Evolutionary conservation across 2,329 filamentous ascomycete species (phyloP).

Genomic region (Colletotrichum sp.): DNA sequence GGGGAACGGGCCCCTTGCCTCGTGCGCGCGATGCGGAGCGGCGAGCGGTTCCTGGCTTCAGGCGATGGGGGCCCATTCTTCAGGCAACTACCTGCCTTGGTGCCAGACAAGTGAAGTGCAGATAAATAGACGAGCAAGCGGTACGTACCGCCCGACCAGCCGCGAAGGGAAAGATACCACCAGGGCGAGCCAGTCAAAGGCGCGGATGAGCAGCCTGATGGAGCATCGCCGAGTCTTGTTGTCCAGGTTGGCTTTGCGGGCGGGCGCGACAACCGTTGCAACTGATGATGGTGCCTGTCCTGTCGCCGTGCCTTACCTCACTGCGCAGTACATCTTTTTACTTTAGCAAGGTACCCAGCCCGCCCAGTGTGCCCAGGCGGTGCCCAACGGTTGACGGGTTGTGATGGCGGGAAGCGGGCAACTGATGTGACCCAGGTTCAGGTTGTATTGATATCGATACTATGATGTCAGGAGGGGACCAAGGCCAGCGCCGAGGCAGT

Average conservation of each 20-base stretch:
- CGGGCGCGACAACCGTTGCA: neutral
- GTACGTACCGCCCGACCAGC: neutral
- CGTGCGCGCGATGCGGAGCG: constrained; percentile 17
- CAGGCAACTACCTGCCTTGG: neutral
- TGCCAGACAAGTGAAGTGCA: neutral
- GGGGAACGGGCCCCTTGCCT: constrained; percentile 19
- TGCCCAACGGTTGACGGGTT: neutral
- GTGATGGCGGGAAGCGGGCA: neutral
- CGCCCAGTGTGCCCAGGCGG: neutral
- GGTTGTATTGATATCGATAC: neutral
- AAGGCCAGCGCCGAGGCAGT: neutral
- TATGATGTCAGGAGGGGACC: neutral
- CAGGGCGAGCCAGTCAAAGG: neutral
- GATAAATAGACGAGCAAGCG: neutral
- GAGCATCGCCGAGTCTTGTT: neutral
- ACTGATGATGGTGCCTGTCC: neutral
- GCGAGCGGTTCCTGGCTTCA: constrained; percentile 19
- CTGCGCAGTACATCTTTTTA: neutral
- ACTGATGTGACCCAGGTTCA: neutral
- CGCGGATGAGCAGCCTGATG: neutral
- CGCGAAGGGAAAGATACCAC: neutral
- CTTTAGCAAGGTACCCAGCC: neutral
- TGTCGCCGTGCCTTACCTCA: neutral
- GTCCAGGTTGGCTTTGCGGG: neutral
- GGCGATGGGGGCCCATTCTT: neutral